Evolutionary conservation across 176 grass and related monocot species (phyloP), one percentile per base, ranked within the genome.

Genomic region (Musa beccarii): DNA sequence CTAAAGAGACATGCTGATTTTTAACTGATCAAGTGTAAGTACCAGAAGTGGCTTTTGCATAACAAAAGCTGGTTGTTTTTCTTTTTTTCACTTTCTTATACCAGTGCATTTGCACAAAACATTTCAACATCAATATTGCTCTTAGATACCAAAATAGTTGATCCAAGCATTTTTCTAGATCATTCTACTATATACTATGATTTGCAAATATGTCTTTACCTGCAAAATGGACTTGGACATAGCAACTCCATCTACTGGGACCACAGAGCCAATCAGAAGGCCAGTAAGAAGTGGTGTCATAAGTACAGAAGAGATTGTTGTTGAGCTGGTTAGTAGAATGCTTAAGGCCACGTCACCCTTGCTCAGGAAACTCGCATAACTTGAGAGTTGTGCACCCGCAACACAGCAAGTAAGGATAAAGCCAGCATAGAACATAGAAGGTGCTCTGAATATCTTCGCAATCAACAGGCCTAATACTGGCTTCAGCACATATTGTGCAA

Each of bases 181-280:
- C 8, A 73, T 73, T 26, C 12, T 28, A 19, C 21, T 22, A 53
- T 52, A 19, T 43, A 26, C 68, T 65, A 11, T 63, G n/a, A 54
- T 69, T 79, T 54, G 17, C 26, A 70, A 83, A 34, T 25, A 53
- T 53, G n/a, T 69, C 25, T 69, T 55, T 86, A 92, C 93, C 93
- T 96, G 93, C 69, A 96, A 84, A 79, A 96, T 96, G 51, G 93
- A 96, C 77, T 92, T 96, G 0, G 89, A 82, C 93, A 96, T 96
- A 0, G 93, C 93, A 23, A 92, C 76, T 73, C 79, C 93, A 86
- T 96, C 85, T 77, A 96, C 89, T 14, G 89, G 93, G 20, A 96
- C 87, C 13, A 92, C 89, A 1, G 93, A 96, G 63, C 93, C 89
- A 29, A 96, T 96, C 68, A 96, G 66, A 81, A 92, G 59, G 28